Percentiles rank a stretch among this genome's conserved stretches.
These are phyloP conservation scores for Catharanthus roseus DNA, from an alignment of 257 asterid genomes.

Conservation along the genomic window DNA sequence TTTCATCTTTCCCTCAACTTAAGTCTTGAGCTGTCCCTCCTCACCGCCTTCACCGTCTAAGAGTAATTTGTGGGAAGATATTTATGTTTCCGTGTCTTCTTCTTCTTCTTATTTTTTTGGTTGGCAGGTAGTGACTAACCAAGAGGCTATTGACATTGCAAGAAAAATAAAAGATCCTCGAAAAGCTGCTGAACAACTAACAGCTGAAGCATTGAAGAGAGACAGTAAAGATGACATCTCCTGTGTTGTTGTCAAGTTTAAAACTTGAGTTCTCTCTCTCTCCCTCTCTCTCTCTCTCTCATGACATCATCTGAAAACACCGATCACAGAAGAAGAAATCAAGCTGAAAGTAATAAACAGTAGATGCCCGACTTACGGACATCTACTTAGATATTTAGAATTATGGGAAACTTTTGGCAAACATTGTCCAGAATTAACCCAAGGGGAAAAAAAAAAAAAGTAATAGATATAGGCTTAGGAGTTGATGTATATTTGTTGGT, in stretches of 20 bases:
- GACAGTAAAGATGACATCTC: conserved; percentile 47
- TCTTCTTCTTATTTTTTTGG: no score
- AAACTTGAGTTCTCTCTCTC: conserved; percentile 21
- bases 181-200: conserved; percentile 34
- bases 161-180: conserved; percentile 24
- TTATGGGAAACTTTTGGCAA: not conserved
- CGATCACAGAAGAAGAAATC: conserved; percentile 2
- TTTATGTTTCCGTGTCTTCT: not conserved
- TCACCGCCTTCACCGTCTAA: no score
- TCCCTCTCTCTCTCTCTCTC: no score
- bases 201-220: conserved; percentile 31
- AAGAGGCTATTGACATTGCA: conserved; percentile 39
- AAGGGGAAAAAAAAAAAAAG: not conserved
- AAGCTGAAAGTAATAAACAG: conserved; percentile 8
- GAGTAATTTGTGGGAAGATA: not conserved
- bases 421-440: conserved; percentile 3
- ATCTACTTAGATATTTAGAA: not conserved
- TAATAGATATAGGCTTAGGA: not conserved
- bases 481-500: conserved; percentile 5
- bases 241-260: conserved; percentile 29
- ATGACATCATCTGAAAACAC: conserved; percentile 2
- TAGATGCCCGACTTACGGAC: conserved; percentile 9
- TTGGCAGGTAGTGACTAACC: conserved; percentile 38
- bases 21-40: not conserved
- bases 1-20: conserved; percentile 4